These are phyloP conservation scores for Wickerhamiella azymoides DNA, from an alignment of 805 yeast species.

Conservation along the genomic window DNA sequence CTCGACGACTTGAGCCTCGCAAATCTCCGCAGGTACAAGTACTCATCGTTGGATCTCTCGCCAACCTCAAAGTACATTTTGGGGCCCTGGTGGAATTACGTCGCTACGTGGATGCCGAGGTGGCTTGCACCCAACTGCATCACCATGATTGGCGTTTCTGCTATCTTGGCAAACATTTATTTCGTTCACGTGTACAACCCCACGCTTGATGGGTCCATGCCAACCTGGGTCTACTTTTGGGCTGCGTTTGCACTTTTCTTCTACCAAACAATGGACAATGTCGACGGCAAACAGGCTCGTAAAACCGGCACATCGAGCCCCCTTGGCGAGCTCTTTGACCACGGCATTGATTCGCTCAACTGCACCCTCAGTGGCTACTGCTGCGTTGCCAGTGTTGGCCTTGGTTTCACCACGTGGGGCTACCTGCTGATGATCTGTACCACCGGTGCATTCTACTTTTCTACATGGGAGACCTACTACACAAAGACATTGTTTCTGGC, in stretches of 20 bases:
- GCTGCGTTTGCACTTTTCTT: slow-evolving; percentile 73
- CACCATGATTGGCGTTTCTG: slow-evolving; percentile 66
- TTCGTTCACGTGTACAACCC: slow-evolving; percentile 63
- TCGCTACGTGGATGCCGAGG: slow-evolving; percentile 67
- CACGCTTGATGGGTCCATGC: slow-evolving; percentile 41
- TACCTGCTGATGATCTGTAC: slow-evolving; percentile 27
- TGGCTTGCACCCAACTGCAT: slow-evolving; percentile 93
- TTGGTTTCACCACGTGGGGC: slow-evolving; percentile 52
- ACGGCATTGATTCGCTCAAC: slow-evolving; percentile 62
- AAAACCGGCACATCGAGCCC: slow-evolving; percentile 91
- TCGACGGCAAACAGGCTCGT: slow-evolving; percentile 94
- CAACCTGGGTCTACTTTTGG: slow-evolving; percentile 63
- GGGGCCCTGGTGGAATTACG: slow-evolving; percentile 62
- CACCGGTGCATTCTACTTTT: slow-evolving; percentile 40
- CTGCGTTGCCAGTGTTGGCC: slow-evolving; percentile 58
- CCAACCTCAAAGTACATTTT: slow-evolving; percentile 60
- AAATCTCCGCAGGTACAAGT: slow-evolving; percentile 18
- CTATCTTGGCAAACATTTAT: slow-evolving; percentile 54
- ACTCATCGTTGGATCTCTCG: slow-evolving; percentile 58
- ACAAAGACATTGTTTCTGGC: slow-evolving; percentile 75
- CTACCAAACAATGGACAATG: slow-evolving; percentile 94
- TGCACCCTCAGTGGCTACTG: slow-evolving; percentile 68
- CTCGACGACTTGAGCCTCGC: slow-evolving; percentile 17
- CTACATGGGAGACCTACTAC: slow-evolving; percentile 93
- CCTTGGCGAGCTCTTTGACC: slow-evolving; percentile 89